phyloP scores from a whole-genome alignment of 192 early-diverging fungal genomes.

The Linnemannia exigua region DNA sequence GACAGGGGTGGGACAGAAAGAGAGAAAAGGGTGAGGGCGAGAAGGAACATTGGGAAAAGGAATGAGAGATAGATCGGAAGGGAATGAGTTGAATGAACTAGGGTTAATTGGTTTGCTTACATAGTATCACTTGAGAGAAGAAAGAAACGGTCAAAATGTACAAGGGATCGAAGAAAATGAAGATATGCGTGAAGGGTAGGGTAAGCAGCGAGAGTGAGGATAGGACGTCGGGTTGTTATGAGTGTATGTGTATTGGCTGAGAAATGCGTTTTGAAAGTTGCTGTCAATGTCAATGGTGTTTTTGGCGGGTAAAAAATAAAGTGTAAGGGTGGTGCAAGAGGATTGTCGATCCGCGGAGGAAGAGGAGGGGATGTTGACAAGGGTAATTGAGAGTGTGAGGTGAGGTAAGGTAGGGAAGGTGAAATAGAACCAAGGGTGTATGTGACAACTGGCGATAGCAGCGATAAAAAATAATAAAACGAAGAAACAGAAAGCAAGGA shows the following conservation, averaged over 20 bases:
- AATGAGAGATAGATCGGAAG: not conserved
- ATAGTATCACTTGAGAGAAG: not conserved
- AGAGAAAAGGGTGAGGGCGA: not conserved
- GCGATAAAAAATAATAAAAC: not conserved
- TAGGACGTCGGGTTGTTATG: not conserved
- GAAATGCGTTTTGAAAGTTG: not conserved
- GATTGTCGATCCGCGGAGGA: not conserved
- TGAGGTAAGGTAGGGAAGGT: not conserved
- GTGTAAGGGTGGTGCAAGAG: not conserved
- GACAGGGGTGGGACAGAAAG: not conserved
- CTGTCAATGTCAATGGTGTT: not conserved
- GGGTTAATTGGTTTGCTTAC: constrained; percentile 8
- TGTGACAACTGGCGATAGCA: not conserved
- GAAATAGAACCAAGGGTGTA: not conserved
- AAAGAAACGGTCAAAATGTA: not conserved
- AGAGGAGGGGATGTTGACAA: not conserved
- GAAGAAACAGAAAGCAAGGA: not conserved
- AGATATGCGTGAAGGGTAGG: not conserved
- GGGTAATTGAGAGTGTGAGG: not conserved
- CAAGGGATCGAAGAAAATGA: not conserved
- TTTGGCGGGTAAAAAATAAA: constrained; percentile 6
- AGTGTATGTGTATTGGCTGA: not conserved
- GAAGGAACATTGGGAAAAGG: not conserved
- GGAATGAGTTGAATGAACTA: not conserved
- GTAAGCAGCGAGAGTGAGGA: not conserved